Percentiles rank a stretch among this genome's conserved stretches.
phyloP scores from a whole-genome alignment of 2,329 filamentous ascomycete species.

The Venturia nashicola region DNA sequence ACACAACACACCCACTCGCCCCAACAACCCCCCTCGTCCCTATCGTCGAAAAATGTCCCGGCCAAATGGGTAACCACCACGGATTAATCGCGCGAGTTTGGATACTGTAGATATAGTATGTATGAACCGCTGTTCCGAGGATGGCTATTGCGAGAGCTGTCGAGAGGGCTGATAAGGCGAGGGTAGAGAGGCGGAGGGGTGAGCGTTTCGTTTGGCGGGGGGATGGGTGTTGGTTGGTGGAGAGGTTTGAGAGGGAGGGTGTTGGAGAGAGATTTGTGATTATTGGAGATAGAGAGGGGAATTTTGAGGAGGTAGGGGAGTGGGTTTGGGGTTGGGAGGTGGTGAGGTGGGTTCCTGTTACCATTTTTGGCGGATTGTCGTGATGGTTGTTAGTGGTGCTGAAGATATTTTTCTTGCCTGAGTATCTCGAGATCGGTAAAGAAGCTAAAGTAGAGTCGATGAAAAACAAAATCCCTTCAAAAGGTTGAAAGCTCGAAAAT shows the following conservation, averaged over 20 bases:
- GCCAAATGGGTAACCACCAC: slow-evolving; percentile 38
- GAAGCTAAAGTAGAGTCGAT: no score
- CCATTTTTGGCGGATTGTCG: neutral
- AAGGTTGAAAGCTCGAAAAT: no score
- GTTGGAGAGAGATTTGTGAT: neutral
- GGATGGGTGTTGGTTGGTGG: neutral
- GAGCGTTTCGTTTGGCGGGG: slow-evolving; percentile 16
- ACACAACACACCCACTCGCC: slow-evolving; percentile 23
- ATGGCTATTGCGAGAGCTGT: slow-evolving; percentile 28
- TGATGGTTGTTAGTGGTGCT: no score
- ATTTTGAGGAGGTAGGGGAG: neutral
- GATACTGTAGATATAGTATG: slow-evolving; percentile 30
- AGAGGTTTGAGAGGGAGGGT: neutral
- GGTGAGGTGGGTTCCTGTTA: neutral
- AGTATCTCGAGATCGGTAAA: no score
- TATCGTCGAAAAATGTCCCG: slow-evolving; percentile 32
- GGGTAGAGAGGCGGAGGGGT: slow-evolving; percentile 24
- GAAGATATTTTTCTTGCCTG: no score
- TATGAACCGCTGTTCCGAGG: slow-evolving; percentile 30
- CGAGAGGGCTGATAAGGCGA: slow-evolving; percentile 22
- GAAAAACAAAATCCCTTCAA: no score
- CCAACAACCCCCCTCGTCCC: slow-evolving; percentile 31
- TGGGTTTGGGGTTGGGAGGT: no score
- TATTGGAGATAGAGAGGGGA: neutral
- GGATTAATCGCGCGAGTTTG: slow-evolving; percentile 28